A percentile compares a stretch with the other conserved stretches of the same genome.
Evolutionary conservation across 108 stramenopile species (phyloP).

Genomic region (Nannochloropsis oceanica): DNA sequence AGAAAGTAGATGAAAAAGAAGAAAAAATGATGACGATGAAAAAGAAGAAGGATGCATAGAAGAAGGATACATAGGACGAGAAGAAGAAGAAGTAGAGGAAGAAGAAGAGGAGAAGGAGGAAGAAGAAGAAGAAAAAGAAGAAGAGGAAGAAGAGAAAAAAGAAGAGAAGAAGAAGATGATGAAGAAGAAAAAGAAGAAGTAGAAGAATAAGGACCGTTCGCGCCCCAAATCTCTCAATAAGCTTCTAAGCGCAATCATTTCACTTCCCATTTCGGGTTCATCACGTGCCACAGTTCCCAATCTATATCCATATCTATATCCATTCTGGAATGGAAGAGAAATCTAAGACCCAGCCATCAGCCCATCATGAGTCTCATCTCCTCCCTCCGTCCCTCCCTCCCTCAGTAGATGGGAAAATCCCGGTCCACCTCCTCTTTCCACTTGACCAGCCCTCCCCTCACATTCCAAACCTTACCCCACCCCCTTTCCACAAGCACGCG

Average conservation of each 20-base stretch:
- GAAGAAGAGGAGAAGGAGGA: neutral
- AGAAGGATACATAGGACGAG: no score
- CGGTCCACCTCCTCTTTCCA: conserved; percentile 23
- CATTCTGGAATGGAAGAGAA: no score
- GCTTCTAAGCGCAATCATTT: no score
- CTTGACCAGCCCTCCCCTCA: conserved; percentile 18
- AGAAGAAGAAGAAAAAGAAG: no score
- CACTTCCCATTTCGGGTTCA: no score
- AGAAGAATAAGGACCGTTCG: no score
- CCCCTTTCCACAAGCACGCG: conserved; percentile 2
- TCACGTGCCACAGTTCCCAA: no score
- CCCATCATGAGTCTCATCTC: neutral
- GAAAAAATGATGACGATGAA: neutral
- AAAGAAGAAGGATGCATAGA: no score
- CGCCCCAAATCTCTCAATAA: no score
- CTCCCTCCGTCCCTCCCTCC: neutral
- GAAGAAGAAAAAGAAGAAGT: no score
- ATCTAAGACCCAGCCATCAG: no score
- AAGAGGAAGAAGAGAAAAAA: neutral
- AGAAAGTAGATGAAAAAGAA: neutral
- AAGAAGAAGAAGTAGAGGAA: neutral
- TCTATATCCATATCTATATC: no score
- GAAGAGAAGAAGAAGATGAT: neutral
- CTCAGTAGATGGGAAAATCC: conserved; percentile 27
- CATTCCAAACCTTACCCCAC: neutral